Base-by-base conservation (phyloP, 345 rosid species). In the Isatis tinctoria region DNA sequence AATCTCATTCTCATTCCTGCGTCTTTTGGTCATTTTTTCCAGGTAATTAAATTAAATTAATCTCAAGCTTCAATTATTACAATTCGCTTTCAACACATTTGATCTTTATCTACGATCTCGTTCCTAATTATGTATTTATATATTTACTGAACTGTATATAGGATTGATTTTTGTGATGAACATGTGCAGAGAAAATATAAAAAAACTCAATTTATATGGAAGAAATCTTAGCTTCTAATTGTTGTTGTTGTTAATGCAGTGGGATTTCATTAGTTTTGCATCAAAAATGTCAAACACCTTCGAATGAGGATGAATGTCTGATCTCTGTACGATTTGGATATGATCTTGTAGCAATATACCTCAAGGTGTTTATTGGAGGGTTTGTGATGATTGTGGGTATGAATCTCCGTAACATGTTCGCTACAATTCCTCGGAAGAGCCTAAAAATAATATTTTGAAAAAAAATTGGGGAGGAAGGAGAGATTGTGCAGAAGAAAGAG, bases 381-480 rank as follows among this genome's bases (percentile, higher is more conserved):
- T 44, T 73, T n/a, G 28, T 8, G 36, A 65, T 64, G 73, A 26
- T 60, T 61, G 18, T 74, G 78, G 58, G 11, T 59, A 10, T 44
- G 22, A 63, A 27, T 76, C 41, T 68, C 79, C 74, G 44, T 52
- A 51, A 68, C 49, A 39, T 76, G 65, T 69, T 69, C 14, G 65
- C 20, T 69, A 20, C 36, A 44, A 32, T 64, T 18, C 72, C 60
- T 70, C 75, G n/a, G 69, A 62, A 51, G 70, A 61, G 36, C 36
- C 51, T 58, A n/a, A 26, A 6, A 59, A 64, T 27, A 49, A 60
- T 0, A n/a, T n/a, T n/a, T n/a, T n/a, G n/a, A n/a, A 58, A 11
- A 13, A 41, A 3, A 13, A 3, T 11, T 28, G 1, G 12, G 36
- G 53, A 32, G 53, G 43, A 18, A 43, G 22, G 18, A 43, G 64